Conservation (phyloP, 2,329 filamentous ascomycete genomes). For the Fusarium xyrophilum region DNA sequence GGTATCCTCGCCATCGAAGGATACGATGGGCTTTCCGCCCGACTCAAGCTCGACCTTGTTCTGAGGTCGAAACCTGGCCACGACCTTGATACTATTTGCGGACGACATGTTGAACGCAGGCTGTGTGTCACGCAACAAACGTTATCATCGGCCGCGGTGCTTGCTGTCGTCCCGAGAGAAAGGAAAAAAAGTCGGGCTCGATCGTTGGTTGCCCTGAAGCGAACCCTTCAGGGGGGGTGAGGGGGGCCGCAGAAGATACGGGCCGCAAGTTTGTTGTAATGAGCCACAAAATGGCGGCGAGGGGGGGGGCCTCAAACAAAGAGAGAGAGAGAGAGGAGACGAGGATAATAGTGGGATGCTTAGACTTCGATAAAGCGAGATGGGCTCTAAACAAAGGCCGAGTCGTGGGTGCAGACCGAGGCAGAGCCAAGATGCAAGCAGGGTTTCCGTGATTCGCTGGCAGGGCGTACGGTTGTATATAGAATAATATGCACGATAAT, state of each 20-base stretch:
- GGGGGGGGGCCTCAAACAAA: conserved; percentile 26
- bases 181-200: conserved; percentile 21
- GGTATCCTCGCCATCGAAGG: conserved; percentile 87
- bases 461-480: conserved; percentile 17
- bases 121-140: conserved; percentile 33
- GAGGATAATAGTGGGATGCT: conserved; percentile 9
- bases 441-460: conserved; percentile 28
- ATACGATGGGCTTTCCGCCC: conserved; percentile 90
- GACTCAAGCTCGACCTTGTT: conserved; percentile 92
- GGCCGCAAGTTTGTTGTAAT: conserved; percentile 30
- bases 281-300: conserved; percentile 39
- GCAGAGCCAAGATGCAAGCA: conserved; percentile 27
- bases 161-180: conserved; percentile 23
- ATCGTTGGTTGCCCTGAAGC: conserved; percentile 27
- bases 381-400: conserved; percentile 7
- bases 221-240: conserved; percentile 31
- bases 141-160: conserved; percentile 41
- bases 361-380: background rate
- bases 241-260: conserved; percentile 35
- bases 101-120: conserved; percentile 56
- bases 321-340: conserved; percentile 4
- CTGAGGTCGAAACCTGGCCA: conserved; percentile 96
- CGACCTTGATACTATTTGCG: conserved; percentile 79
- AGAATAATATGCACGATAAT: conserved; percentile 18
- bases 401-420: conserved; percentile 13